These are phyloP conservation scores for Amoebophrya sp. DNA, from an alignment of 169 alveolate genomes.

Conservation along the genomic window DNA sequence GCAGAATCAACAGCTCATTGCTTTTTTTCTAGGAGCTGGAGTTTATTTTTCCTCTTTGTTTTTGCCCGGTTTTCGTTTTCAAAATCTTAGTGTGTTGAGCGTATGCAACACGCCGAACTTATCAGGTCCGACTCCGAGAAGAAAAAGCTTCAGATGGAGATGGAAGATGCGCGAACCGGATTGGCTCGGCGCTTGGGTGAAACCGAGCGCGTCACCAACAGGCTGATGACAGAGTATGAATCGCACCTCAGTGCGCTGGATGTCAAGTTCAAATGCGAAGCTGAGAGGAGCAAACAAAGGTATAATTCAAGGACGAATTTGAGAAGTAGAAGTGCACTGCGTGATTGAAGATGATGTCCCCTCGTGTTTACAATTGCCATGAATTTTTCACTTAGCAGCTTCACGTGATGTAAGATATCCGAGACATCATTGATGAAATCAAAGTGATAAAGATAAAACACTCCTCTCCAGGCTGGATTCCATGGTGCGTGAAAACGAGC, in stretches of 20 bases:
- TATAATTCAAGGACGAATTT: too few relatives aligned
- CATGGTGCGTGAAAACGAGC: background rate
- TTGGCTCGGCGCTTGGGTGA: background rate
- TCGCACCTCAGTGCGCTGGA: background rate
- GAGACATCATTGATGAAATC: background rate
- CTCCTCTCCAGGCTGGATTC: background rate
- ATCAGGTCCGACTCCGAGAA: background rate
- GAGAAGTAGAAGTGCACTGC: too few relatives aligned
- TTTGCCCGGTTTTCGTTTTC: too few relatives aligned
- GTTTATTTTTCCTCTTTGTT: too few relatives aligned
- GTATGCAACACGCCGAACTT: too few relatives aligned
- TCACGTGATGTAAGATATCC: too few relatives aligned
- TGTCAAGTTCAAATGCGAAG: conserved; percentile 1
- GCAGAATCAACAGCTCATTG: too few relatives aligned
- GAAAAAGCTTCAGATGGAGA: conserved; percentile 2
- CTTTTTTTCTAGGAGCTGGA: too few relatives aligned
- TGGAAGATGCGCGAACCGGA: background rate
- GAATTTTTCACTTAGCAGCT: too few relatives aligned
- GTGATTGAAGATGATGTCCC: too few relatives aligned
- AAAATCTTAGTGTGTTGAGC: too few relatives aligned
- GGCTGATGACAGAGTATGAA: background rate
- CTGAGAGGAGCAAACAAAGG: background rate
- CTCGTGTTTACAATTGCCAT: too few relatives aligned
- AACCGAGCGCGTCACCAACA: background rate
- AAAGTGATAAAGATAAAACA: background rate